These are phyloP conservation scores for Exophiala lecanii-corni DNA, from an alignment of 2,329 filamentous ascomycete genomes.

Conservation along the genomic window DNA sequence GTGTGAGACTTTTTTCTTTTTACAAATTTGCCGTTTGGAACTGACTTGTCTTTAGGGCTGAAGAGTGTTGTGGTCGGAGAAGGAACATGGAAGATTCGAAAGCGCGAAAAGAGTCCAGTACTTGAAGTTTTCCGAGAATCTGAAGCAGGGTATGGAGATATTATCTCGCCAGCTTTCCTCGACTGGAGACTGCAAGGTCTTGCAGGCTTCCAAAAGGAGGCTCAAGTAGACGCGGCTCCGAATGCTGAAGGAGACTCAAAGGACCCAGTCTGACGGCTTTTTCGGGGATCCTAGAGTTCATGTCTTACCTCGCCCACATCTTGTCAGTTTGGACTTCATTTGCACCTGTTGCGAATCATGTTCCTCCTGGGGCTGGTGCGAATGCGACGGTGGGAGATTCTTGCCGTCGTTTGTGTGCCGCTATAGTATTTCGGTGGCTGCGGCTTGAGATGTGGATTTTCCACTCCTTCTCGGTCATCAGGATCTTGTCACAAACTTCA, in stretches of 20 bases:
- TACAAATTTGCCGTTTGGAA: too few species aligned
- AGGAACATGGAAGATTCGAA: constrained; percentile 76
- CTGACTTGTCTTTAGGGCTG: constrained; percentile 52
- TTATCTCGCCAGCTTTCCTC: constrained; percentile 72
- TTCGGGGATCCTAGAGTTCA: too few species aligned
- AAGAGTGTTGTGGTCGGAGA: constrained; percentile 58
- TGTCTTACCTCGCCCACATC: too few species aligned
- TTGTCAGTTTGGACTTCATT: too few species aligned
- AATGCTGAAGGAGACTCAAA: too few species aligned
- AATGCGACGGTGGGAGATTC: too few species aligned
- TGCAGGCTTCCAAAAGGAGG: not conserved
- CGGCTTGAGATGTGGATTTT: constrained; percentile 51
- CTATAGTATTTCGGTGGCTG: constrained; percentile 50
- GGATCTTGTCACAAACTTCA: constrained; percentile 60
- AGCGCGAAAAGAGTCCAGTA: constrained; percentile 55
- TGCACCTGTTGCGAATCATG: too few species aligned
- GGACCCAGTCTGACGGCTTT: too few species aligned
- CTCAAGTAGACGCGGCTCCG: too few species aligned
- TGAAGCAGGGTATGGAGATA: constrained; percentile 68
- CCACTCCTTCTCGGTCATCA: constrained; percentile 56
- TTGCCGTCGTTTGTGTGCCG: constrained; percentile 11
- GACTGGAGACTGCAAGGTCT: constrained; percentile 55
- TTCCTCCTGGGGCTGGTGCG: too few species aligned
- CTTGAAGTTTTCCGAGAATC: constrained; percentile 73
- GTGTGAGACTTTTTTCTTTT: constrained; percentile 55